Evolutionary conservation across 768 basidiomycete genomes (phyloP), one percentile per base, ranked within the genome.

Genomic region (Suillus subalutaceus): DNA sequence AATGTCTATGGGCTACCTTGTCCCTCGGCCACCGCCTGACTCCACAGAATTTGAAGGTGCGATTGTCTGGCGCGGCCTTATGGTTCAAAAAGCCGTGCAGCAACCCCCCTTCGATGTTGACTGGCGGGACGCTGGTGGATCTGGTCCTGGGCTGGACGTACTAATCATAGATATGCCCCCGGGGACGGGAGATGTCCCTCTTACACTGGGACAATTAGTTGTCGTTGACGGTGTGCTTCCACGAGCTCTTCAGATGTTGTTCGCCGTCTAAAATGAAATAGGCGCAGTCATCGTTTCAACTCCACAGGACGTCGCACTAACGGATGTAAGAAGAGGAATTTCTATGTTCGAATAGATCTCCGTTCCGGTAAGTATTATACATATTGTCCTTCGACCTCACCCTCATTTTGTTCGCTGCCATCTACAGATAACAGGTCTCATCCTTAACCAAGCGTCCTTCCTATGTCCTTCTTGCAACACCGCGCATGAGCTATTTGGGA

Each of bases 21-120:
- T 99, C 16, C 90, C 92, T 1, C 79, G 80, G 64, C 72, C 82
- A 1, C 69, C 80, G 40, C 82, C 84, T 9, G 79, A 80, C 37
- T 80, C 80, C 52, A 80, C 85, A 3, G 84, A 84, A 63, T 83
- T 83, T 43, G 94, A 96, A 73, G 88, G 89, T 0, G 90, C 96
- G 0, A 84, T 98, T 40, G 93, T 97, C 38, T 99, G 97, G 97
- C 85, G 97, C 32, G 97, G 97, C 3, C 85, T 97, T 26, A 99
- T 98, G 97, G 97, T 98, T 1, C 96, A 97, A 79, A 98, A 98
- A 74, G 96, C 96, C 32, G 94, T 96, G 0, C 96, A 98, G 75
- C 96, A 98, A 74, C 83, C 98, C 0, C 84, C 98, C 1, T 98
- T 99, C 72, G 95, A 98, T 69, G 94, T 97, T 6, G 96, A 98